A percentile compares a stretch with the other conserved stretches of the same genome.
Evolutionary conservation across 2,329 filamentous ascomycete species (phyloP).

Genomic region (Fusarium stilboides): DNA sequence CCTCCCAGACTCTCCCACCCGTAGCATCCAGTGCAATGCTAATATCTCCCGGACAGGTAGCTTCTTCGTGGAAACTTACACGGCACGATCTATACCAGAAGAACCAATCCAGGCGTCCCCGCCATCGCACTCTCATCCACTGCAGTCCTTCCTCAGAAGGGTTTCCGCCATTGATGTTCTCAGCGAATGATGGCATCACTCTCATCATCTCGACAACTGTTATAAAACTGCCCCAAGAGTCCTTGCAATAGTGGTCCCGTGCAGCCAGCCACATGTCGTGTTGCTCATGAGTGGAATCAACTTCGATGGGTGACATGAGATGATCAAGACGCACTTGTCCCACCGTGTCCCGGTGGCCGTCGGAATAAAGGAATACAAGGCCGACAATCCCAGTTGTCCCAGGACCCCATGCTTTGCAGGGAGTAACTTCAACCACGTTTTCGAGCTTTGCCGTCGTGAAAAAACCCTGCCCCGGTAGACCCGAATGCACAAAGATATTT

Average conservation of each 20-base stretch:
- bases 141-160: neutral
- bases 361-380: conserved; percentile 14
- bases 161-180: conserved; percentile 8
- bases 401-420: conserved; percentile 18
- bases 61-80: neutral
- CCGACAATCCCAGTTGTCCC: conserved; percentile 21
- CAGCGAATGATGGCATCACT: conserved; percentile 9
- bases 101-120: conserved; percentile 12
- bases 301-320: conserved; percentile 1
- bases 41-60: neutral
- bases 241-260: neutral
- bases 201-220: conserved; percentile 11
- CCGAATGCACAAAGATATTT: neutral
- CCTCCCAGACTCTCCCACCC: conserved; percentile 7
- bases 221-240: neutral
- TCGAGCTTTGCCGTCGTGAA: conserved; percentile 13
- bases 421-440: neutral
- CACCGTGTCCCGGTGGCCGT: conserved; percentile 22
- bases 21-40: neutral
- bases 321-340: conserved; percentile 26
- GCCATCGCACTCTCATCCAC: conserved; percentile 9
- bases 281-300: neutral
- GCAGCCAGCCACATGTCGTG: conserved; percentile 23
- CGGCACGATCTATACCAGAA: conserved; percentile 9
- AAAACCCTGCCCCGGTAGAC: neutral